Conservation (phyloP, 2,329 filamentous ascomycete genomes). For the Ceratocystis colombiana region DNA sequence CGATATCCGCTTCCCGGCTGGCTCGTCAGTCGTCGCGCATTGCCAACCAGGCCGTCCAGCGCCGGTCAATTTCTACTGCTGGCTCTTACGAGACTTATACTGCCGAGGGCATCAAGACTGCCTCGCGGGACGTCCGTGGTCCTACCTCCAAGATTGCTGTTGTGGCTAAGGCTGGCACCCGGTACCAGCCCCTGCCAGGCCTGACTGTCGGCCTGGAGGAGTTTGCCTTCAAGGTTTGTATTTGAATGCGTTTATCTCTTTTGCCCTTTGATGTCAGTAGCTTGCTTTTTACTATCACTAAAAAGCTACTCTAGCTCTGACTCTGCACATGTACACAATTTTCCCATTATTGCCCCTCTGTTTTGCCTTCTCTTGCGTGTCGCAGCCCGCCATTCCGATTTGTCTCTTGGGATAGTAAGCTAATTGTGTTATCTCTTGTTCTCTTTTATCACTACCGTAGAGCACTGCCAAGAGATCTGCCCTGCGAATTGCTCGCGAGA, state of each 20-base stretch:
- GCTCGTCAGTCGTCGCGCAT: slow-evolving; percentile 48
- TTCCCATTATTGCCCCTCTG: too few relatives aligned
- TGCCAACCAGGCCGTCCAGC: slow-evolving; percentile 41
- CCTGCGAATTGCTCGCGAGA: slow-evolving; percentile 85
- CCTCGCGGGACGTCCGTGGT: slow-evolving; percentile 77
- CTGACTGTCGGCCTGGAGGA: slow-evolving; percentile 82
- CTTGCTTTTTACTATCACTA: slow-evolving; percentile 10
- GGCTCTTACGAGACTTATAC: slow-evolving; percentile 83
- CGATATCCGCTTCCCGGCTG: slow-evolving; percentile 51
- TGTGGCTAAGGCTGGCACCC: slow-evolving; percentile 86
- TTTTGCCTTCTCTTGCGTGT: too few relatives aligned
- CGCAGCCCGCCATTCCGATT: background rate
- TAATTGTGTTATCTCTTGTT: slow-evolving; percentile 39
- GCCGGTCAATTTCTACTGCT: slow-evolving; percentile 49
- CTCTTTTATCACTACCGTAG: slow-evolving; percentile 36
- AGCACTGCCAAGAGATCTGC: slow-evolving; percentile 82
- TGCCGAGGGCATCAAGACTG: slow-evolving; percentile 80
- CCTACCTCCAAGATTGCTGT: slow-evolving; percentile 85
- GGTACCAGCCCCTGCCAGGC: slow-evolving; percentile 83
- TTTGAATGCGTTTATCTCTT: background rate
- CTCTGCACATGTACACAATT: background rate
- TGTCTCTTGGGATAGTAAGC: slow-evolving; percentile 15
- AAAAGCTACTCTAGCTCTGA: slow-evolving; percentile 1
- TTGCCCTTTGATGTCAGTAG: background rate
- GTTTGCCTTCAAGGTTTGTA: slow-evolving; percentile 85